These are phyloP conservation scores for Exophiala sideris DNA, from an alignment of 2,329 filamentous ascomycete genomes.

Conservation along the genomic window DNA sequence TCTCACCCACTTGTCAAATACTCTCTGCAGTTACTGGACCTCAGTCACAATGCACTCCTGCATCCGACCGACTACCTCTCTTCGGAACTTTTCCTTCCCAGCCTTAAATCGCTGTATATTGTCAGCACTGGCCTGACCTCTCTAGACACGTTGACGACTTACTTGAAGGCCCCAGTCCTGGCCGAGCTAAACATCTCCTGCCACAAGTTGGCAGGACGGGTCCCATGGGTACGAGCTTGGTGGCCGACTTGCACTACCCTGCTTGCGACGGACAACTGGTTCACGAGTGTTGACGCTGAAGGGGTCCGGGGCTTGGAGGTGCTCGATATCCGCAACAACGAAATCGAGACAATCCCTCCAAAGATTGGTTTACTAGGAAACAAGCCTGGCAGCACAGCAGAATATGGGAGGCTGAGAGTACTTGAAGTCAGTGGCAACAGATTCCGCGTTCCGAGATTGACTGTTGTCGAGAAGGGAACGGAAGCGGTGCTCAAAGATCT, in stretches of 20 bases:
- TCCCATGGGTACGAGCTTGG: slow-evolving; percentile 63
- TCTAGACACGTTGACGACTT: slow-evolving; percentile 61
- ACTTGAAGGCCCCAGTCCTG: slow-evolving; percentile 70
- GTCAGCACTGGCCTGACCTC: slow-evolving; percentile 69
- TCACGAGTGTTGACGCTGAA: slow-evolving; percentile 69
- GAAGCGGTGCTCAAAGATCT: slow-evolving; percentile 80
- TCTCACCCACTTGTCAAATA: slow-evolving; percentile 60
- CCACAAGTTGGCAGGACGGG: slow-evolving; percentile 68
- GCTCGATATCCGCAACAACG: slow-evolving; percentile 79
- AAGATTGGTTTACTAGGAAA: slow-evolving; percentile 74
- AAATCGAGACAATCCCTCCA: slow-evolving; percentile 76
- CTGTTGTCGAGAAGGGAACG: slow-evolving; percentile 80
- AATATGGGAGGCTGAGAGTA: slow-evolving; percentile 58
- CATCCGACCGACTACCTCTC: slow-evolving; percentile 63
- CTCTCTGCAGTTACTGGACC: slow-evolving; percentile 66
- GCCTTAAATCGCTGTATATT: slow-evolving; percentile 73
- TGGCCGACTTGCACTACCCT: slow-evolving; percentile 72
- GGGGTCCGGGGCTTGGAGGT: slow-evolving; percentile 69
- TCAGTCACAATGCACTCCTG: slow-evolving; percentile 69
- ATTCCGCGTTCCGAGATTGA: slow-evolving; percentile 82
- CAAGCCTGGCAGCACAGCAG: slow-evolving; percentile 37
- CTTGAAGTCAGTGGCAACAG: slow-evolving; percentile 75
- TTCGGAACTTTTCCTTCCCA: slow-evolving; percentile 65
- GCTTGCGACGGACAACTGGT: slow-evolving; percentile 73
- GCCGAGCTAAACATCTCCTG: slow-evolving; percentile 75